Percentiles rank a stretch among this genome's conserved stretches.
Evolutionary conservation across 2,329 filamentous ascomycete species (phyloP).

Genomic region (Trichoderma sp.): DNA sequence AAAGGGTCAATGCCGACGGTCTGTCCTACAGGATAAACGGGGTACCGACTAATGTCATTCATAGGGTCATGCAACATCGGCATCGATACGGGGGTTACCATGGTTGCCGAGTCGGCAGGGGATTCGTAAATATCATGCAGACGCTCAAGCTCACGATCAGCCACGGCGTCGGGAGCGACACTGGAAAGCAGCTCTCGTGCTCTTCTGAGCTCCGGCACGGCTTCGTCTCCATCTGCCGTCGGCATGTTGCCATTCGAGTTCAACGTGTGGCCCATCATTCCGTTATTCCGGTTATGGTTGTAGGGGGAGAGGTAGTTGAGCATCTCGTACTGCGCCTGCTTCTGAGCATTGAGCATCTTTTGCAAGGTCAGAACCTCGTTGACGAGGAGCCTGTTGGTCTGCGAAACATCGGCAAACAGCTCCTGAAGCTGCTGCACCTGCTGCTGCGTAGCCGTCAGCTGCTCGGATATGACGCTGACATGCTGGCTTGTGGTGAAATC

Average conservation of each 20-base stretch:
- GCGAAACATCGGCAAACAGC: constrained; percentile 72
- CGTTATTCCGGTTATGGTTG: constrained; percentile 42
- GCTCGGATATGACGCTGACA: constrained; percentile 82
- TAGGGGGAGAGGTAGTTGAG: constrained; percentile 53
- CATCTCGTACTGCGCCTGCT: constrained; percentile 56
- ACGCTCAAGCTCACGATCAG: constrained; percentile 54
- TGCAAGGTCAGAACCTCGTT: constrained; percentile 60
- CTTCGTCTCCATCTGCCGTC: constrained; percentile 46
- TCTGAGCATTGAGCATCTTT: constrained; percentile 57
- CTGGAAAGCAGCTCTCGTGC: constrained; percentile 55
- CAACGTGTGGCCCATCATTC: constrained; percentile 34
- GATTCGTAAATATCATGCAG: constrained; percentile 54
- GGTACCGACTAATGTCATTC: constrained; percentile 53
- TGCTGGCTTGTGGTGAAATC: constrained; percentile 83
- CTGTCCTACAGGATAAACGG: constrained; percentile 88
- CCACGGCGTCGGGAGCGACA: constrained; percentile 49
- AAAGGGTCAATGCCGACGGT: constrained; percentile 93
- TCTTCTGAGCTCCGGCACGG: constrained; percentile 51
- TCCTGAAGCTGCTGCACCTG: constrained; percentile 87
- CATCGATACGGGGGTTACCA: constrained; percentile 42
- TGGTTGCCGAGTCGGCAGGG: constrained; percentile 50
- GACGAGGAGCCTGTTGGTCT: constrained; percentile 59
- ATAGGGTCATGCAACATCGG: constrained; percentile 52
- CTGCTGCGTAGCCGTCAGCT: constrained; percentile 84
- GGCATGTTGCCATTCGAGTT: constrained; percentile 37